Conservation (phyloP, 2,329 filamentous ascomycete species). For the Xylaria hypoxylon region DNA sequence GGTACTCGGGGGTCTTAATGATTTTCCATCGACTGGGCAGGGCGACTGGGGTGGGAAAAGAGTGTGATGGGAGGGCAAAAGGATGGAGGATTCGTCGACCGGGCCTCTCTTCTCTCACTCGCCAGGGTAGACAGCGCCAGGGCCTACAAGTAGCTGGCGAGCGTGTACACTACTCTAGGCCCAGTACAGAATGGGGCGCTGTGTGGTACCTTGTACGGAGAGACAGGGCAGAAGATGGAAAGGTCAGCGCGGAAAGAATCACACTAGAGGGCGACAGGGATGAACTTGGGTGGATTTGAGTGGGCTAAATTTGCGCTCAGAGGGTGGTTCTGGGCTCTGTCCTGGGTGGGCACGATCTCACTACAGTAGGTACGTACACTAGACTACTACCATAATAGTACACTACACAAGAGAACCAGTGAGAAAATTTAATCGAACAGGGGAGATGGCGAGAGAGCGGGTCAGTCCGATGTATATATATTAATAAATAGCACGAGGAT, state of each 20-base stretch:
- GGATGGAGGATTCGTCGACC: slow-evolving; percentile 37
- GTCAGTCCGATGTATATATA: slow-evolving; percentile 19
- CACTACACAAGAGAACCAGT: slow-evolving; percentile 20
- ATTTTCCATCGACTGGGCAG: slow-evolving; percentile 47
- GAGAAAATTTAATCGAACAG: slow-evolving; percentile 31
- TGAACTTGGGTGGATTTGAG: slow-evolving; percentile 17
- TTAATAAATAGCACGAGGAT: slow-evolving; percentile 8
- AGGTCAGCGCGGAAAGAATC: slow-evolving; percentile 35
- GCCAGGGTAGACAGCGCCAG: slow-evolving; percentile 26
- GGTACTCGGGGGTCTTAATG: slow-evolving; percentile 51
- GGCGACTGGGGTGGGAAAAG: slow-evolving; percentile 36
- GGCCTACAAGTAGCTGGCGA: slow-evolving; percentile 9
- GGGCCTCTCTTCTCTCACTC: slow-evolving; percentile 20
- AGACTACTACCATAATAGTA: background rate
- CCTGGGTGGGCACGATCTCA: slow-evolving; percentile 34
- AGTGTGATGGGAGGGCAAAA: slow-evolving; percentile 41
- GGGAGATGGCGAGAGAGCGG: slow-evolving; percentile 23
- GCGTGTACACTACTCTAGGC: slow-evolving; percentile 25
- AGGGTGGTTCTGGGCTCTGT: slow-evolving; percentile 24
- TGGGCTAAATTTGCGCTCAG: slow-evolving; percentile 39
- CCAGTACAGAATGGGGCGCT: slow-evolving; percentile 25
- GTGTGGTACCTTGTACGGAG: slow-evolving; percentile 31
- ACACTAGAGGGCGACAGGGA: slow-evolving; percentile 29
- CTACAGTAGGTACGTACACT: background rate
- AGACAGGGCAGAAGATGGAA: slow-evolving; percentile 31